Percentiles rank a stretch among this genome's conserved stretches.
Evolutionary conservation across 345 rosid species (phyloP).

Genomic region (Eucalyptus rudis): DNA sequence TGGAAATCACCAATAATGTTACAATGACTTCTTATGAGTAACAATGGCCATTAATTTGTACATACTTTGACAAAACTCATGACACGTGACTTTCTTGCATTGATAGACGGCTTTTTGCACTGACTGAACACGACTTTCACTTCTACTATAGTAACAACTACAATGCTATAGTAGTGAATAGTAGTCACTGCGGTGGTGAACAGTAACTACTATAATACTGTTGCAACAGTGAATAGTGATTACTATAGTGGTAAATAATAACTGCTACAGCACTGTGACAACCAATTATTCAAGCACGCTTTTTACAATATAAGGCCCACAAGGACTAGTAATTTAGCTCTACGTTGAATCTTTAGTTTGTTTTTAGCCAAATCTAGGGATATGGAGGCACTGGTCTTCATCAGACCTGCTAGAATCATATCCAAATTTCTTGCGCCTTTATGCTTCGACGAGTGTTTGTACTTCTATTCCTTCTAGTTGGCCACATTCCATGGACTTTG

Average conservation of each 20-base stretch:
- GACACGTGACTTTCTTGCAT: neutral
- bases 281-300: neutral
- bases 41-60: neutral
- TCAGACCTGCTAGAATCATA: too few species aligned
- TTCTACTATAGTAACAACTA: rapidly evolving
- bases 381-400: neutral
- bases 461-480: neutral
- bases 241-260: neutral
- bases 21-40: too few species aligned
- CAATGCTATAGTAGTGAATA: neutral
- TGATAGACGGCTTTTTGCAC: neutral
- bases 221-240: rapidly evolving
- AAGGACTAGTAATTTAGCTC: neutral
- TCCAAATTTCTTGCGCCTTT: neutral
- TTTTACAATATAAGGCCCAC: neutral
- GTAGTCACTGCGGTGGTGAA: rapidly evolving
- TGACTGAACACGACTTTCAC: rapidly evolving
- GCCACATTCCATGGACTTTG: rapidly evolving
- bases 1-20: neutral
- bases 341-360: neutral
- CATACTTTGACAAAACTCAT: neutral
- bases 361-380: neutral
- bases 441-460: neutral
- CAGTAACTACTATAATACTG: neutral
- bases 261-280: rapidly evolving